A percentile compares a stretch with the other conserved stretches of the same genome.
Conservation (phyloP, 768 basidiomycete species). For the Amanita muscaria region DNA sequence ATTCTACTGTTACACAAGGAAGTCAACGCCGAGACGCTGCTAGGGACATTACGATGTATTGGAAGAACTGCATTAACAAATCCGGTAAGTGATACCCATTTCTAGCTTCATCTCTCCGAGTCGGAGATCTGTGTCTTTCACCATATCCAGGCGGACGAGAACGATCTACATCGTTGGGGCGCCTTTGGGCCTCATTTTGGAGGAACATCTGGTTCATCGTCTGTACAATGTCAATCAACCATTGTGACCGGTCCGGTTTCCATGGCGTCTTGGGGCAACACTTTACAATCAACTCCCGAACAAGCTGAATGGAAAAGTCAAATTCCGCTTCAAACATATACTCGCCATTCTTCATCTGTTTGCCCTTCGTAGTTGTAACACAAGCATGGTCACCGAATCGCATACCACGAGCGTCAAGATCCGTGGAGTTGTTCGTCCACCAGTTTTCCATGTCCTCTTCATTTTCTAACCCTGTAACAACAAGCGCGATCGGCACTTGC, state of each 20-base stretch:
- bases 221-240: not conserved
- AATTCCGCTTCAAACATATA: constrained; percentile 17
- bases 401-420: constrained; percentile 22
- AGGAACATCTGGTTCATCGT: constrained; percentile 2
- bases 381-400: constrained; percentile 28
- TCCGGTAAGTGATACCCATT: too few species aligned
- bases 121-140: too few species aligned
- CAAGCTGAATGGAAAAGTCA: constrained; percentile 10
- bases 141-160: too few species aligned
- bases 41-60: too few species aligned
- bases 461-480: constrained; percentile 31
- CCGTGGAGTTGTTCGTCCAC: constrained; percentile 25
- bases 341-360: constrained; percentile 10
- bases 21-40: too few species aligned
- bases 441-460: constrained; percentile 29
- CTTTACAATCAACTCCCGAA: constrained; percentile 9
- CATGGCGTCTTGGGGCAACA: not conserved
- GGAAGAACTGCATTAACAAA: too few species aligned
- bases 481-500: constrained; percentile 27
- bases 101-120: too few species aligned
- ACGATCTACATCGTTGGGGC: too few species aligned
- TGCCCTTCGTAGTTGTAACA: constrained; percentile 16
- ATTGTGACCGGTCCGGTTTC: constrained; percentile 1
- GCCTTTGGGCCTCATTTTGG: not conserved
- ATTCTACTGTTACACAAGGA: too few species aligned